Base-by-base conservation (phyloP, 768 basidiomycete species). In the Fomitopsis serialis region DNA sequence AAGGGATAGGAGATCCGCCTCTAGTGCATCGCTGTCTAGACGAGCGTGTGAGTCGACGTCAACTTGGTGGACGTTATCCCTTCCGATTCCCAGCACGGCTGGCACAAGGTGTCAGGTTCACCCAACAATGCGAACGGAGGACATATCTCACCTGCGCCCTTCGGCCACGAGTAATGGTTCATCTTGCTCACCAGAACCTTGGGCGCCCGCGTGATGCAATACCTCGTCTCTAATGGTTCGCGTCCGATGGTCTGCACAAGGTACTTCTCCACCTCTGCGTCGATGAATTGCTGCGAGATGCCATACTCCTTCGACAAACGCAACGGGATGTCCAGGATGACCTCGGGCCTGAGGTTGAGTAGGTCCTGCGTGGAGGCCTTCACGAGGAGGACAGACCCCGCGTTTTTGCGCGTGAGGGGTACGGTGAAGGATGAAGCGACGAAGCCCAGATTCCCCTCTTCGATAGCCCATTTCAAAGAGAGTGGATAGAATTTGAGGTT, bases 121-220 rank as follows among this genome's bases (percentile, higher is more conserved):
- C 2, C 21, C 42, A 13, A 42, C 44, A 6, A 19, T 25, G 19
- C 29, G 29, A 44, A 23, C 50, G 48, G 40, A 19, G 36, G 17
- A n/a, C 19, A 29, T 34, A 62, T 17, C 67, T 46, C 54, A 76
- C 76, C 72, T 22, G 73, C 70, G 19, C 67, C 68, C 59, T 78
- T 78, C 13, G 75, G 74, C 77, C 77, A 78, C 1, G 75, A 77
- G 49, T 74, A 76, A 58, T 77, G 75, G 17, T 66, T 68, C 6
- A 74, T 70, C 37, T 52, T 62, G 1, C 67, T 54, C n/a, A 68
- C 58, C 8, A 70, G 43, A 43, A 68, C 69, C 27, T 55, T 57
- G 21, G 66, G 62, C 29, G 58, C 42, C 37, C 60, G 42, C 48
- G 58, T 54, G 29, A 70, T 58, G 8, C 56, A 56, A 43, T 54